A percentile compares a stretch with the other conserved stretches of the same genome.
Conservation (phyloP, 108 stramenopile species). For the Nitzschia palea region DNA sequence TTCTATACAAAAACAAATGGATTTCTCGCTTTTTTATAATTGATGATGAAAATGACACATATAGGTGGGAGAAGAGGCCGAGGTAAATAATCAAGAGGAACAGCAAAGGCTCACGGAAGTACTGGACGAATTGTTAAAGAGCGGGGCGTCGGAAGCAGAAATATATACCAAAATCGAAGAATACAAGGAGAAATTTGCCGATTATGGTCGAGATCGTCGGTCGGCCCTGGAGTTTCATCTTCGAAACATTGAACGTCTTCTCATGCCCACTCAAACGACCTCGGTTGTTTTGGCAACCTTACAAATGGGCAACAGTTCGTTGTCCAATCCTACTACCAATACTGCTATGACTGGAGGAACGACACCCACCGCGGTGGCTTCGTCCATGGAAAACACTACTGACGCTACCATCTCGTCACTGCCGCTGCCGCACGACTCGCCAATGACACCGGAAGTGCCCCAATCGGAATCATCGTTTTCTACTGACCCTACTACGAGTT, state of each 20-base stretch:
- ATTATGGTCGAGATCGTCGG: slow-evolving; percentile 86
- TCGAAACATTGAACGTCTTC: slow-evolving; percentile 61
- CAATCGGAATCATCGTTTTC: not conserved
- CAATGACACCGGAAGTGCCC: not conserved
- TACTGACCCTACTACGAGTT: not conserved
- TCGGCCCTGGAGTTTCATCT: slow-evolving; percentile 86
- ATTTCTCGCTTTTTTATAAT: too few species aligned
- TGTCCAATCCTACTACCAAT: not conserved
- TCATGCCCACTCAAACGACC: slow-evolving; percentile 84
- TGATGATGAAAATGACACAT: too few species aligned
- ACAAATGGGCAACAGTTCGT: slow-evolving; percentile 30
- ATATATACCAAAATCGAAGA: slow-evolving; percentile 82
- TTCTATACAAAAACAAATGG: too few species aligned
- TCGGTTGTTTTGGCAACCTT: slow-evolving; percentile 69
- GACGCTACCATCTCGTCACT: not conserved
- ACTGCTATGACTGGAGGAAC: not conserved
- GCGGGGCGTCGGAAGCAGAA: slow-evolving; percentile 77
- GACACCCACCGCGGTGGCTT: not conserved
- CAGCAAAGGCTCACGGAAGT: slow-evolving; percentile 57
- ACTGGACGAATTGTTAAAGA: slow-evolving; percentile 61
- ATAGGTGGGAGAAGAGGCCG: slow-evolving; percentile 72
- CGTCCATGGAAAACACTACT: not conserved
- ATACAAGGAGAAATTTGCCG: slow-evolving; percentile 85
- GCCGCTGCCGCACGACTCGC: not conserved
- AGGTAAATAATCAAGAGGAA: slow-evolving; percentile 47